These are phyloP conservation scores for Solanum chiquidenum DNA, from an alignment of 257 asterid species.

Conservation along the genomic window DNA sequence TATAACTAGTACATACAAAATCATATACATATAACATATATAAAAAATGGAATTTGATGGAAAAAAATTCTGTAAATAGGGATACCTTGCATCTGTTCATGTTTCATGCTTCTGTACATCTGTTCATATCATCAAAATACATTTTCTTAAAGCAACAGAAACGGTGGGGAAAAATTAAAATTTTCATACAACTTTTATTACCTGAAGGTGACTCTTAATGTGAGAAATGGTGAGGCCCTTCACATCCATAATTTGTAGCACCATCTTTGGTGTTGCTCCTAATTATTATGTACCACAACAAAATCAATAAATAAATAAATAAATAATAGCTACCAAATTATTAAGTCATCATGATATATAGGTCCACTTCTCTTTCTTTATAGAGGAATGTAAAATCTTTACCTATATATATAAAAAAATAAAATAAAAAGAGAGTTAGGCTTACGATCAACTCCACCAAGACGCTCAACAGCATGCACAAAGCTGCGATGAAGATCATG, in stretches of 20 bases:
- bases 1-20: not conserved
- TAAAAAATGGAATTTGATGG: not conserved
- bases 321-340: no score
- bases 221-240: conserved; percentile 62
- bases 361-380: not conserved
- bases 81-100: conserved; percentile 54
- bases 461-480: conserved; percentile 50
- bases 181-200: not conserved
- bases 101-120: conserved; percentile 75
- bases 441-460: conserved; percentile 70
- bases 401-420: no score
- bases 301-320: not conserved
- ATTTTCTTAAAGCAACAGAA: not conserved
- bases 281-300: not conserved
- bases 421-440: not conserved
- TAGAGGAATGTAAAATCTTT: not conserved
- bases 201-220: conserved; percentile 87
- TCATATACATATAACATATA: no score
- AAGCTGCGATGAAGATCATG: conserved; percentile 54
- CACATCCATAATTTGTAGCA: conserved; percentile 65
- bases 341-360: not conserved
- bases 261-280: conserved; percentile 87
- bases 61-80: not conserved
- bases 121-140: conserved; percentile 9
- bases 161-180: not conserved